Conservation (phyloP, 73 alveolate species). For the Blepharisma japonicum region DNA sequence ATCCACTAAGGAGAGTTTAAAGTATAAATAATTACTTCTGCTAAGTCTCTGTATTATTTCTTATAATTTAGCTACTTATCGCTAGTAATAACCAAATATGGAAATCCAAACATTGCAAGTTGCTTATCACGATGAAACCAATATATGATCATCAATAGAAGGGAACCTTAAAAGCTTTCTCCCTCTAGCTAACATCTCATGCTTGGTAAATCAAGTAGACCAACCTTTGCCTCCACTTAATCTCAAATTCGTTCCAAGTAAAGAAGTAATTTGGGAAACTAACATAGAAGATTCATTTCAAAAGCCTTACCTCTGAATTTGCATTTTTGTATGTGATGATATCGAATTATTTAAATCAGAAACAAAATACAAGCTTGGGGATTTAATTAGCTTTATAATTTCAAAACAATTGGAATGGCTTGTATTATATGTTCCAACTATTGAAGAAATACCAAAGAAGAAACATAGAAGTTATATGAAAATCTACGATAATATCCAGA, state of each 20-base stretch:
- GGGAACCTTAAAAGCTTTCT: not conserved
- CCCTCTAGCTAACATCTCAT: not conserved
- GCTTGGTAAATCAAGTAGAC: not conserved
- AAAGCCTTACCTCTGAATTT: not conserved
- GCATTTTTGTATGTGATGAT: not conserved
- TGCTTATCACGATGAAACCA: conserved; percentile 11
- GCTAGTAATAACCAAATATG: not conserved
- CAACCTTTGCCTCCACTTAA: not conserved
- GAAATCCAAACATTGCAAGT: not conserved
- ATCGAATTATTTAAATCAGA: not conserved
- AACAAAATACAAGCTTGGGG: not conserved
- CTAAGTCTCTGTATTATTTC: too few relatives aligned
- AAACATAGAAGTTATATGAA: not conserved
- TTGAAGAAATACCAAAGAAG: not conserved
- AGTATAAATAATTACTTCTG: too few relatives aligned
- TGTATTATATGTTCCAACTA: not conserved
- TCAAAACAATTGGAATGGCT: not conserved
- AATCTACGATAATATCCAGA: not conserved
- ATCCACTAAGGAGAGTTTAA: too few relatives aligned
- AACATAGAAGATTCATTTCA: not conserved
- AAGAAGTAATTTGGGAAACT: not conserved
- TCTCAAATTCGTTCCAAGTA: not conserved
- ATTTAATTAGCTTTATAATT: not conserved
- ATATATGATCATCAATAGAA: not conserved
- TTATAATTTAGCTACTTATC: not conserved